phyloP scores from a whole-genome alignment of 208 protist genomes.

The Trypanosomatidae sp. region DNA sequence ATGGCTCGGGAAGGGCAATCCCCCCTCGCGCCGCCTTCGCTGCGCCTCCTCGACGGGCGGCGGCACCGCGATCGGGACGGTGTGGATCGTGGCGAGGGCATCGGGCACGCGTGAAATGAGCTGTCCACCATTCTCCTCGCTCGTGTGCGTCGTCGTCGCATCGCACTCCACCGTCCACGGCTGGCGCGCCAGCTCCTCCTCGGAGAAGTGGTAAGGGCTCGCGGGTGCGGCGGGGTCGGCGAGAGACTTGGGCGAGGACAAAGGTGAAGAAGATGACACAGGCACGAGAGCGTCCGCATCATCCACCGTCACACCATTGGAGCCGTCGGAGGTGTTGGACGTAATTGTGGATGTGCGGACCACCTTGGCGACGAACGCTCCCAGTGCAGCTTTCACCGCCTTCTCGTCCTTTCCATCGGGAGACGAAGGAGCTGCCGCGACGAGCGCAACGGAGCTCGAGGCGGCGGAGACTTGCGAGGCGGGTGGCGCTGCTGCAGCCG shows the following conservation, averaged over 20 bases:
- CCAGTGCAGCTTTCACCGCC: neutral
- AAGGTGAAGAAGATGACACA: neutral
- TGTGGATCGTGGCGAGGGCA: slow-evolving; percentile 35
- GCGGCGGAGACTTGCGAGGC: no score
- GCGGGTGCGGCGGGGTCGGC: neutral
- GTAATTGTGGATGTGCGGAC: no score
- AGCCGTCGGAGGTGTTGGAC: no score
- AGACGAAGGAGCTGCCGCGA: no score
- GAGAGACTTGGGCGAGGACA: neutral
- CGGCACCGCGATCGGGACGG: slow-evolving; percentile 23
- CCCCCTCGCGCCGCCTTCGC: no score
- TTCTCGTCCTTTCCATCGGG: neutral
- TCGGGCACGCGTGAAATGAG: neutral
- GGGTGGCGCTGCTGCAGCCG: no score
- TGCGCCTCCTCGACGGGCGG: slow-evolving; percentile 23
- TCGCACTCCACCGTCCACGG: neutral
- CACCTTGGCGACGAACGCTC: neutral
- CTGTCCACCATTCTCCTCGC: slow-evolving; percentile 5
- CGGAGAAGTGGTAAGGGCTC: slow-evolving; percentile 22
- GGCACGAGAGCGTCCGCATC: slow-evolving; percentile 4
- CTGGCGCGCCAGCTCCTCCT: slow-evolving; percentile 14
- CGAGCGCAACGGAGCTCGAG: no score
- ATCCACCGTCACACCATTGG: slow-evolving; percentile 2
- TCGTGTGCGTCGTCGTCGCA: slow-evolving; percentile 14
- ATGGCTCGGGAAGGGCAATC: no score